Base-by-base conservation (phyloP, 192 early-diverging fungal species). In the Helicostylum pulchrum region DNA sequence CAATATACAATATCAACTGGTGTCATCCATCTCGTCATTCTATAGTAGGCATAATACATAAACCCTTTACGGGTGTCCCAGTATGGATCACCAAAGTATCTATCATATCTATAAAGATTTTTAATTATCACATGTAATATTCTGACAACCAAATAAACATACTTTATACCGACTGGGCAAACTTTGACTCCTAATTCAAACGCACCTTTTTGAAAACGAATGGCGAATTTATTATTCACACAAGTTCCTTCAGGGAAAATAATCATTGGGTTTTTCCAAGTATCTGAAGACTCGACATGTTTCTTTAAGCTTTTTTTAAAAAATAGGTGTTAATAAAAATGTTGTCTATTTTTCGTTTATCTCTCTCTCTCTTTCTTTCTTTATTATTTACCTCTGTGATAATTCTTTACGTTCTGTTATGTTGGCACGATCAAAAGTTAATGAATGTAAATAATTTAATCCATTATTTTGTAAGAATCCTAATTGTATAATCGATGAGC, bases 211-310 rank as follows among this genome's bases (percentile, higher is more conserved):
- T 68, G 67, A 19, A 68, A 68, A 15, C 67, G 59, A 62, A 68
- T 68, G 3, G 60, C 59, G 36, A 62, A 62, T 39, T 53, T 32
- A 30, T 68, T 68, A 39, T 68, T 68, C 44, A 68, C 67, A 46
- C 67, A 68, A 11, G 67, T 68, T n/a, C 67, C 67, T 62, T 68
- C 67, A 15, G 67, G 67, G 23, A 68, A 68, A 21, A 68, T 68
- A 30, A 68, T 36, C 67, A 68, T 68, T 62, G 67, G 67, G 36
- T 68, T 68, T 3, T 58, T 58, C 60, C 67, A 62, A 21, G 67
- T 68, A 7, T 36, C 50, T 14, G 59, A 51, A 23, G 53, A 53
- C 7, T 43, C 53, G 7, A 68, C 67, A 54, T 68, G 67, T 26
- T 44, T 55, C 12, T 54, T 61, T 48, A 68, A 54, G 15, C 67